Evolutionary conservation across 108 stramenopile genomes (phyloP).

Genomic region (Nitzschia inconspicua): DNA sequence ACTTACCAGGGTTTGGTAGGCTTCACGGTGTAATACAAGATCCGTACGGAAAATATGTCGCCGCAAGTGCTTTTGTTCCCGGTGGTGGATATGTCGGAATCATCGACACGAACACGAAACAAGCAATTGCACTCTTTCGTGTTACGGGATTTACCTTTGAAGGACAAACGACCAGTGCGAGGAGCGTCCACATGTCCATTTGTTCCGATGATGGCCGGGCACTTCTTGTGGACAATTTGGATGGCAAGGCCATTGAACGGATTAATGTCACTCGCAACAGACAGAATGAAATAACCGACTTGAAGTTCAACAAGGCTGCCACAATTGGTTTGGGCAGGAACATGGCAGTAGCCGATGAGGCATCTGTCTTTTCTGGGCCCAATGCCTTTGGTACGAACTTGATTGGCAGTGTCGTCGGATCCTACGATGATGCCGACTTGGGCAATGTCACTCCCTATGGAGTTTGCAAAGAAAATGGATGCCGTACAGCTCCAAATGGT

Average conservation of each 20-base stretch:
- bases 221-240: constrained; percentile 21
- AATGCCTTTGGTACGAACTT: constrained; percentile 26
- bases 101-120: constrained; percentile 21
- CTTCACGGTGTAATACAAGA: constrained; percentile 27
- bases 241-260: constrained; percentile 36
- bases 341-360: constrained; percentile 5
- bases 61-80: constrained; percentile 25
- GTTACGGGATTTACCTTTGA: constrained; percentile 2
- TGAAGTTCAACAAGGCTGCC: constrained; percentile 19
- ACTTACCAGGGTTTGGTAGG: constrained; percentile 19
- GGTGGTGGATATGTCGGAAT: constrained; percentile 22
- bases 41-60: constrained; percentile 22
- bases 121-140: constrained; percentile 32
- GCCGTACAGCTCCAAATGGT: background rate
- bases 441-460: constrained; percentile 19
- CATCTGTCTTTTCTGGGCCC: constrained; percentile 15
- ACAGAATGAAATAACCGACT: constrained; percentile 15
- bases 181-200: constrained; percentile 31
- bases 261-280: constrained; percentile 18
- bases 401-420: constrained; percentile 16
- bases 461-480: constrained; percentile 26
- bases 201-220: constrained; percentile 20
- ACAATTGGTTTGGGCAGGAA: constrained; percentile 21
- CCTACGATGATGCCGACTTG: constrained; percentile 6
- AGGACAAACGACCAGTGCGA: background rate